phyloP scores from a whole-genome alignment of 768 basidiomycete species.

The Tylopilus rubrobrunneus region DNA sequence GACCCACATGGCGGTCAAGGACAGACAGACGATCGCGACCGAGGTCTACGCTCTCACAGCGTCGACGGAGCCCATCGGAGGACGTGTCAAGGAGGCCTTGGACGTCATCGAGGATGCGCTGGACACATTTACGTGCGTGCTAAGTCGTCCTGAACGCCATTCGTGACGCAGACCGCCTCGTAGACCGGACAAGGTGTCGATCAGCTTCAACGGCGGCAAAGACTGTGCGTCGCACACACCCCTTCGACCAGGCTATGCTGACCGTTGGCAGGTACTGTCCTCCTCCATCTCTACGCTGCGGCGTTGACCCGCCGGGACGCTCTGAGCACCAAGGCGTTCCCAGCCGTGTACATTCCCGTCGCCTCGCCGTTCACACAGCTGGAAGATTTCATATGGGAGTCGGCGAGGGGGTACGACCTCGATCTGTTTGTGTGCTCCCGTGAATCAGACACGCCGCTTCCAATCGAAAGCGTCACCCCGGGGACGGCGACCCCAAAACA shows the following conservation, averaged over 20 bases:
- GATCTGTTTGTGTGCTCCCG: conserved; percentile 51
- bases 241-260: neutral
- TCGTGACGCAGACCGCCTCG: conserved; percentile 9
- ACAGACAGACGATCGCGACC: conserved; percentile 48
- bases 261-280: conserved; percentile 73
- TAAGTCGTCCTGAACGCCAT: conserved; percentile 2
- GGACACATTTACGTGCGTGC: conserved; percentile 73
- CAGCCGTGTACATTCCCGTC: conserved; percentile 83
- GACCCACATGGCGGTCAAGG: conserved; percentile 32
- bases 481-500: conserved; percentile 27
- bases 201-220: conserved; percentile 99
- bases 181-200: conserved; percentile 68
- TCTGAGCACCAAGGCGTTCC: conserved; percentile 44
- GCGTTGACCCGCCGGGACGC: conserved; percentile 49
- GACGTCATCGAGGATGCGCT: conserved; percentile 77
- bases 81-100: conserved; percentile 72
- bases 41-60: conserved; percentile 62
- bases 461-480: conserved; percentile 46
- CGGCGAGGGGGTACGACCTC: conserved; percentile 62
- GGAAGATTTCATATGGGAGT: conserved; percentile 76
- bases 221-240: conserved; percentile 66
- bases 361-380: conserved; percentile 83
- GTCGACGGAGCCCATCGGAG: conserved; percentile 51
- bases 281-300: conserved; percentile 83
- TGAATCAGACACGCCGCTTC: conserved; percentile 38